phyloP scores from a whole-genome alignment of 2,329 filamentous ascomycete species.

The Diaporthe australafricana region DNA sequence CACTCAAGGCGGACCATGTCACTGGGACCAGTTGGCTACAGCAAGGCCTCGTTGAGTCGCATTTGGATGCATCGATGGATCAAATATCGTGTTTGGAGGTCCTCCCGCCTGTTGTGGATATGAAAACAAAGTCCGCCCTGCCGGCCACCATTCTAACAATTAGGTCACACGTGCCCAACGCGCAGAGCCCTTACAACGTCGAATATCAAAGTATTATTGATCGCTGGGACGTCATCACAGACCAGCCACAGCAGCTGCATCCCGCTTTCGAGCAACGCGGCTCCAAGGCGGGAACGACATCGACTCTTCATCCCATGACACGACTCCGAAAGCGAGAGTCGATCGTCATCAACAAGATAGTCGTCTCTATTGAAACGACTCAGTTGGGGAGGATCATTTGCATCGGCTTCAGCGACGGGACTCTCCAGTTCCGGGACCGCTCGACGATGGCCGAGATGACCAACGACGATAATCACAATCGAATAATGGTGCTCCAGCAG shows the following conservation, averaged over 20 bases:
- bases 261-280: constrained; percentile 82
- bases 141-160: constrained; percentile 77
- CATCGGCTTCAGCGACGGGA: constrained; percentile 83
- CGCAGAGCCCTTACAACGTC: constrained; percentile 68
- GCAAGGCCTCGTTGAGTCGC: constrained; percentile 55
- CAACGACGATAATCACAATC: constrained; percentile 71
- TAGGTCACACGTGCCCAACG: constrained; percentile 70
- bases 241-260: constrained; percentile 75
- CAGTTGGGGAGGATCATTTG: constrained; percentile 79
- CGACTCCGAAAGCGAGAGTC: constrained; percentile 75
- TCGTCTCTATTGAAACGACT: constrained; percentile 75
- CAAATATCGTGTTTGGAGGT: constrained; percentile 82
- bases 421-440: constrained; percentile 83
- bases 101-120: constrained; percentile 73
- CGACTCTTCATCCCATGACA: constrained; percentile 49
- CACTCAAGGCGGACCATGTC: constrained; percentile 66
- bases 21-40: constrained; percentile 69
- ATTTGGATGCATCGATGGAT: constrained; percentile 63
- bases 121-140: constrained; percentile 63
- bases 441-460: constrained; percentile 77
- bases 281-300: constrained; percentile 65
- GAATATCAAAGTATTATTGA: constrained; percentile 80
- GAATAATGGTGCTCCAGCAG: constrained; percentile 78
- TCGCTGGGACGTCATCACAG: constrained; percentile 82
- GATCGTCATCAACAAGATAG: constrained; percentile 74